Percentiles rank a stretch among this genome's conserved stretches.
These are phyloP conservation scores for Cynara cardunculus DNA, from an alignment of 129 eudicot species.

Conservation along the genomic window DNA sequence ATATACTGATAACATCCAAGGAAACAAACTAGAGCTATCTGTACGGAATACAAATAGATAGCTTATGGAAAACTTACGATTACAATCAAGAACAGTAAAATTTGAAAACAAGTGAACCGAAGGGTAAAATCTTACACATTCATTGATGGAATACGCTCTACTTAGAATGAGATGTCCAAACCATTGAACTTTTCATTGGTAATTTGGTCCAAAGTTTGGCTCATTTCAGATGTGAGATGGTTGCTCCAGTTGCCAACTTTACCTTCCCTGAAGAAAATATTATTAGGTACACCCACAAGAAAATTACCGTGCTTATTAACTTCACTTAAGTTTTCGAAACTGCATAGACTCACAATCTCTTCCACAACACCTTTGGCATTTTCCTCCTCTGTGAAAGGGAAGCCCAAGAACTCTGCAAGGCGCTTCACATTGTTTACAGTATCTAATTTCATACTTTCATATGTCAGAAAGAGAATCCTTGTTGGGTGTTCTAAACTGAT, in stretches of 20 bases:
- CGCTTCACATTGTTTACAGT: not conserved
- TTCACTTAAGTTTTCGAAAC: not conserved
- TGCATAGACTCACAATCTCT: not conserved
- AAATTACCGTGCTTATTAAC: not conserved
- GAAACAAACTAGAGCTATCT: not conserved
- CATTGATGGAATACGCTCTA: not conserved
- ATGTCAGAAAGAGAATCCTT: not conserved
- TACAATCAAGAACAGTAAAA: not conserved
- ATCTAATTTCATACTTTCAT: not conserved
- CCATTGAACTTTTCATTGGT: conserved; percentile 4
- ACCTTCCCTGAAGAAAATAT: not conserved
- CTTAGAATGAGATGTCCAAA: not conserved
- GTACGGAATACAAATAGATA: not conserved
- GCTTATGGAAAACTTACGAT: not conserved
- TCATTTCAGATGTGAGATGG: not conserved
- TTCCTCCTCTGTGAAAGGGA: not conserved
- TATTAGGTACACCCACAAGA: not conserved
- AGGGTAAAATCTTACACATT: not conserved
- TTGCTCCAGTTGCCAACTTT: not conserved
- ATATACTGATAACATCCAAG: not conserved
- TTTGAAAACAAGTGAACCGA: too few relatives aligned
- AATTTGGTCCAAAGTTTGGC: not conserved
- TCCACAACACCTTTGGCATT: not conserved
- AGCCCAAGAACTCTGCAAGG: not conserved
- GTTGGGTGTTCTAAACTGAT: not conserved